Evolutionary conservation across 163 green algal genomes (phyloP).

Genomic region (Chloromonas sp.): DNA sequence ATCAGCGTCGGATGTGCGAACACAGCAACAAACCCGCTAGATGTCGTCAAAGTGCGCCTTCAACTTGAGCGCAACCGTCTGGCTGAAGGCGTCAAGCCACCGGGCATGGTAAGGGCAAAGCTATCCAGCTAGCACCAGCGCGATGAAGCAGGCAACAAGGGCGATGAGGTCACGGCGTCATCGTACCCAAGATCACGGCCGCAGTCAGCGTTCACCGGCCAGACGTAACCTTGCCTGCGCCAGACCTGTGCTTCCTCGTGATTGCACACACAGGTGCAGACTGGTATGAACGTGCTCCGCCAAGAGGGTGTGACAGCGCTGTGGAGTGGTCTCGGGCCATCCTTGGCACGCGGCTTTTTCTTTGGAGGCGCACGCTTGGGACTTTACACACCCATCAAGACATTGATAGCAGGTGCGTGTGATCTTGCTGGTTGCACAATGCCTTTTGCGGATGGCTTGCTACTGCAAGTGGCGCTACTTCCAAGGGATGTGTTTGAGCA

Average conservation of each 20-base stretch:
- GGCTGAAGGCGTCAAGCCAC: slow-evolving; percentile 18
- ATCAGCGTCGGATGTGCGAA: slow-evolving; percentile 45
- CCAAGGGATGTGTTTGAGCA: no score
- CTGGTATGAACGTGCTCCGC: slow-evolving; percentile 51
- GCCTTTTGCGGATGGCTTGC: background rate
- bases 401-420: slow-evolving; percentile 8
- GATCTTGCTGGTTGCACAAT: no score
- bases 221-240: no score
- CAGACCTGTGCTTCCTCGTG: no score
- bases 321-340: slow-evolving; percentile 62
- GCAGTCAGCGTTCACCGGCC: no score
- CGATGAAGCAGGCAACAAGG: no score
- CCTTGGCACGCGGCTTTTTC: slow-evolving; percentile 60
- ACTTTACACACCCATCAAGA: slow-evolving; percentile 76
- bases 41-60: slow-evolving; percentile 79
- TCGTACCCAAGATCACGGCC: no score
- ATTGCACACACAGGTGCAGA: slow-evolving; percentile 36
- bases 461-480: background rate
- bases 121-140: background rate
- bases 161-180: no score
- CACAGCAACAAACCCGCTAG: slow-evolving; percentile 55
- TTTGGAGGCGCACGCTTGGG: slow-evolving; percentile 75
- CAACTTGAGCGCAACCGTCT: slow-evolving; percentile 47
- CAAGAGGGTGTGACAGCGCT: slow-evolving; percentile 60
- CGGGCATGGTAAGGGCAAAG: slow-evolving; percentile 36